These are phyloP conservation scores for Clarireedia homoeocarpa DNA, from an alignment of 2,329 filamentous ascomycete species.

Conservation along the genomic window DNA sequence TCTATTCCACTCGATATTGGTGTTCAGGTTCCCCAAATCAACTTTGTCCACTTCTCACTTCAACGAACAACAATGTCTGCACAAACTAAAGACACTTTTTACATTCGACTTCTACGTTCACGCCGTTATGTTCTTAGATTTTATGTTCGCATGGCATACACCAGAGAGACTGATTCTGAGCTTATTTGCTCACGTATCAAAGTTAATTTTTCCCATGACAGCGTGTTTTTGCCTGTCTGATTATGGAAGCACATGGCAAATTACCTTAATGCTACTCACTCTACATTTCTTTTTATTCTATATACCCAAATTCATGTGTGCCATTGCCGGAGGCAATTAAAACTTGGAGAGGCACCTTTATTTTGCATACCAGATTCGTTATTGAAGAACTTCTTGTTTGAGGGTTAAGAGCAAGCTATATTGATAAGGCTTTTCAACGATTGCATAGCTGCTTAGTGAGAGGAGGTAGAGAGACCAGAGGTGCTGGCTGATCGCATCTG, in stretches of 20 bases:
- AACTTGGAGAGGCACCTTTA: conserved; percentile 1
- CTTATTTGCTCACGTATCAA: conserved; percentile 17
- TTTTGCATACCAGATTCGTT: conserved; percentile 2
- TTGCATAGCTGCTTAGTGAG: background rate
- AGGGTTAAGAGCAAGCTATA: conserved; percentile 3
- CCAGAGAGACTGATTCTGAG: conserved; percentile 11
- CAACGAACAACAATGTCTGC: background rate
- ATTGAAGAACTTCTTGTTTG: conserved; percentile 1
- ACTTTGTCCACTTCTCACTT: conserved; percentile 4
- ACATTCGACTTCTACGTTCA: conserved; percentile 12
- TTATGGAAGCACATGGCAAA: conserved; percentile 8
- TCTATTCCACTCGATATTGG: conserved; percentile 20
- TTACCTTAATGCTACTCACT: conserved; percentile 4
- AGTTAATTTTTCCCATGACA: conserved; percentile 19
- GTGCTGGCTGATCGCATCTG: background rate
- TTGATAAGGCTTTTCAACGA: background rate
- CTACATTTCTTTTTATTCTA: conserved; percentile 20
- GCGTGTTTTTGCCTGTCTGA: conserved; percentile 7
- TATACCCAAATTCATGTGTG: conserved; percentile 29
- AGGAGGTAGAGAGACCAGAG: background rate
- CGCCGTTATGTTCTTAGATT: conserved; percentile 25
- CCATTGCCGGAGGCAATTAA: conserved; percentile 10
- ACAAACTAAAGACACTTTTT: conserved; percentile 6
- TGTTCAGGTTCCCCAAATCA: conserved; percentile 17
- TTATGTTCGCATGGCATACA: conserved; percentile 17